Evolutionary conservation across 73 alveolate genomes (phyloP), one percentile per base, ranked within the genome.

Genomic region (Uronychia setigera): DNA sequence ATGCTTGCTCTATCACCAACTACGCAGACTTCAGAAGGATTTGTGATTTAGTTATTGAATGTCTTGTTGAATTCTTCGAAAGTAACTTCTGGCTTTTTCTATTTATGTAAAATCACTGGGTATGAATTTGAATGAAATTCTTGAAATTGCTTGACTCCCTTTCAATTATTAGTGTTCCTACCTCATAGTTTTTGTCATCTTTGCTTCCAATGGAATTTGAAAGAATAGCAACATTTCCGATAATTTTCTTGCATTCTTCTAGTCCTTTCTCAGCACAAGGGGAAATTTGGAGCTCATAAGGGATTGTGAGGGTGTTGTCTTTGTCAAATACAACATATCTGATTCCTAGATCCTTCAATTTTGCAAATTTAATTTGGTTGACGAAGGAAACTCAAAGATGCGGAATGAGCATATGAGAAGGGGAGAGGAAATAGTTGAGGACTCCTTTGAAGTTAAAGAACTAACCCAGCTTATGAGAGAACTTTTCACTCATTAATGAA

Each of bases 301-400:
- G 91, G 29, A 67, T 58, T 9, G 96, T 91, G 30, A 91, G 79
- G 0, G 96, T 91, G 60, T 91, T 91, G 87, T 91, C 96, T 35
- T 91, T 91, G 33, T 91, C 96, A 33, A 91, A 86, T 1, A 91
- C 93, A 25, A 91, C 83, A 60, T 86, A 91, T 32, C 80, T 91
- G 0, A 91, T 81, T 1, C 92, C 93, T 35, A 79, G 78, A 32
- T 79, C 25, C 32, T 78, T 79, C 67, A 89, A 11, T 5, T 46
- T 46, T 19, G 5, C 67, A 5, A 5, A 46, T 5, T 19, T 11
- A 19, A 46, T 46, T 19, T 46, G n/a, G 19, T 46, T 19, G 19
- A 46, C 19, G 67, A n/a, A n/a, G n/a, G n/a, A n/a, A n/a, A n/a
- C n/a, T n/a, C n/a, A n/a, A n/a, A n/a, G n/a, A n/a, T n/a, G n/a